These are phyloP conservation scores for Eutypa lata DNA, from an alignment of 2,329 filamentous ascomycete species.

Conservation along the genomic window DNA sequence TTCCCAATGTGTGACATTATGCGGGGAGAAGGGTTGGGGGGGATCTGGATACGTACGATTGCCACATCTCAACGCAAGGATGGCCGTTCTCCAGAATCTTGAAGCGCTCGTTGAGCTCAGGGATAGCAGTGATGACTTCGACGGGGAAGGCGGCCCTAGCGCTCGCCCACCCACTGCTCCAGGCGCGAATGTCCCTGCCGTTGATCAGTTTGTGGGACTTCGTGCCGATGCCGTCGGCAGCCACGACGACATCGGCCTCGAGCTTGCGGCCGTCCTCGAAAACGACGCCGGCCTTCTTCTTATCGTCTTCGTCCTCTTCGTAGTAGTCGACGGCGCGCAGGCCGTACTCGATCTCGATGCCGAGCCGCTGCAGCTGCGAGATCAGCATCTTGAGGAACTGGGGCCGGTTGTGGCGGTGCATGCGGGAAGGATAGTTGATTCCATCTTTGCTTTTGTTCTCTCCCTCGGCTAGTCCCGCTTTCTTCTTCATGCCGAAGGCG, in stretches of 20 bases:
- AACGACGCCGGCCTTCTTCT: slow-evolving; percentile 7
- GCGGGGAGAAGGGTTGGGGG: too few relatives aligned
- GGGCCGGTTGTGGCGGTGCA: slow-evolving; percentile 4
- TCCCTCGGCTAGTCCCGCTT: background rate
- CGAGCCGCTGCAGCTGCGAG: slow-evolving; percentile 2
- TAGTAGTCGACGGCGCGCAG: slow-evolving; percentile 1
- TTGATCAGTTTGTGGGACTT: slow-evolving; percentile 18
- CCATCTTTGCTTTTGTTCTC: too few relatives aligned
- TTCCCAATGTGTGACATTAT: too few relatives aligned
- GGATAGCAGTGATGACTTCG: background rate
- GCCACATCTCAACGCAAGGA: background rate
- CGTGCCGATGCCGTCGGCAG: slow-evolving; percentile 28
- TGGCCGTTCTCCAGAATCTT: background rate
- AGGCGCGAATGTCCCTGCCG: slow-evolving; percentile 16
- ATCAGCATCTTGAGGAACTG: slow-evolving; percentile 1
- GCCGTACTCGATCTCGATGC: slow-evolving; percentile 5
- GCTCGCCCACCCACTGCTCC: slow-evolving; percentile 21
- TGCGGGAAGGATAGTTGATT: too few relatives aligned
- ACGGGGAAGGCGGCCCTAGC: slow-evolving; percentile 16
- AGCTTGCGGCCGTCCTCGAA: slow-evolving; percentile 9
- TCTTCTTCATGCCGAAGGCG: background rate
- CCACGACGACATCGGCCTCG: slow-evolving; percentile 26
- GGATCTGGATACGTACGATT: background rate
- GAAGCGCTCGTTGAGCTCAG: slow-evolving; percentile 1
- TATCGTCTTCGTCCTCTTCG: background rate